Evolutionary conservation across 1,139 yeast species (phyloP), one percentile per base, ranked within the genome.

Genomic region (Saccharomyces hybrid): DNA sequence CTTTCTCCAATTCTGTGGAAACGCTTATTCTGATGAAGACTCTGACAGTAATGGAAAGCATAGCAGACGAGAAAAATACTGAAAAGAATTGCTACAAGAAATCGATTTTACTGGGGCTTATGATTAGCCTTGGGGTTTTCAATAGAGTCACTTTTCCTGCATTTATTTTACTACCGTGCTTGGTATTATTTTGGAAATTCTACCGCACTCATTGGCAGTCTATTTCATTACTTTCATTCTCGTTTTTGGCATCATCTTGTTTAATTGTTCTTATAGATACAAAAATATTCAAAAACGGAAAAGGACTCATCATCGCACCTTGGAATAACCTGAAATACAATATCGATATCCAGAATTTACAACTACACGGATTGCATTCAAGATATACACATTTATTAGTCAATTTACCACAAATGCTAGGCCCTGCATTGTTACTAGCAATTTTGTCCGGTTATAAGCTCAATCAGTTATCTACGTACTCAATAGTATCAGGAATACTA

Each of bases 1-100:
- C 95, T 1, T 88, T 95, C 65, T 88, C 96, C 38, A 95, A 95
- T 67, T 81, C 91, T 29, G 68, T 88, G 3, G 99, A 95, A 64
- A 88, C 98, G 0, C 73, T 83, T 21, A 59, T 90, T 34, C 73
- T 93, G 21, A 65, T 90, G 44, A 62, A 82, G 57, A 75, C 81
- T 8, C 70, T 90, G 9, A 78, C 70, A 2, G 62, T 81, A 14
- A 61, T 70, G 16, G 65, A 66, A 24, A 49, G 64, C 4, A 47
- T 60, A 19, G 38, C 59, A 50, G 38, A 19, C 48, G 52, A 12
- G 24, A 51, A 51, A 52, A 42, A 9, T 34, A 3, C n/a, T 21
- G 6, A 28, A 46, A 9, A 38, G n/a, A 19, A 34, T 48, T 11
- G 50, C 58, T 4, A 56, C 54, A 48, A 48, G 49, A 52, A 71